Evolutionary conservation across 257 asterid genomes (phyloP).

Genomic region (Nyctanthes arbortristis): DNA sequence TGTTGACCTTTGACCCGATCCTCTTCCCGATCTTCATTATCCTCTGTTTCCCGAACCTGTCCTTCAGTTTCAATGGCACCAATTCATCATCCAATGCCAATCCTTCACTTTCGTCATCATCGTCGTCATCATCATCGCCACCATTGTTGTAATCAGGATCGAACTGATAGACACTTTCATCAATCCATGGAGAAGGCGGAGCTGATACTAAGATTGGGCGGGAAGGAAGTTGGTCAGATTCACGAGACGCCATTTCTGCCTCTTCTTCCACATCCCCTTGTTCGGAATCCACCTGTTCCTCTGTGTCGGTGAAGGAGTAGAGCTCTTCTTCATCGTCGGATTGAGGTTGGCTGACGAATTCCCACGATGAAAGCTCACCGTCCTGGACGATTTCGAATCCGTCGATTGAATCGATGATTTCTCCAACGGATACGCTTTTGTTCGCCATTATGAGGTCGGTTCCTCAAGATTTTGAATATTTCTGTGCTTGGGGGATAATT

Average conservation of each 20-base stretch:
- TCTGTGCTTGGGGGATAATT: neutral
- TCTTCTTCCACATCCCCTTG: slow-evolving; percentile 5
- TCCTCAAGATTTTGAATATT: slow-evolving; percentile 42
- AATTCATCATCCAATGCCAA: slow-evolving; percentile 63
- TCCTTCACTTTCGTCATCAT: slow-evolving; percentile 26
- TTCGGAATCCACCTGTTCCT: slow-evolving; percentile 7
- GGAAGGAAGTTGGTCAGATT: too few relatives aligned
- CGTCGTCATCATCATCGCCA: slow-evolving; percentile 13
- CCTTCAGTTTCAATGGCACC: slow-evolving; percentile 64
- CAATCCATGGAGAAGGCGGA: slow-evolving; percentile 26
- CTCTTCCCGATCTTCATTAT: slow-evolving; percentile 72
- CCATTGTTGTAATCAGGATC: too few relatives aligned
- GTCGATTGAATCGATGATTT: slow-evolving; percentile 4
- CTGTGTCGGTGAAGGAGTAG: slow-evolving; percentile 33
- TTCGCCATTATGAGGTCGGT: slow-evolving; percentile 36
- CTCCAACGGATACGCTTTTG: slow-evolving; percentile 30
- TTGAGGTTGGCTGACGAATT: slow-evolving; percentile 52
- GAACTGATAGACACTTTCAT: too few relatives aligned
- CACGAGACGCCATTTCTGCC: slow-evolving; percentile 20
- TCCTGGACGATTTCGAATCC: slow-evolving; percentile 26
- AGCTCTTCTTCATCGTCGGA: slow-evolving; percentile 59
- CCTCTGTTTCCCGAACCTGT: slow-evolving; percentile 69
- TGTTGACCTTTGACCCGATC: slow-evolving; percentile 44
- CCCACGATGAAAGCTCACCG: slow-evolving; percentile 65
- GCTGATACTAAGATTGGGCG: too few relatives aligned